Evolutionary conservation across 106 monocot genomes (phyloP).

Genomic region (Dendrobium chrysotoxum): DNA sequence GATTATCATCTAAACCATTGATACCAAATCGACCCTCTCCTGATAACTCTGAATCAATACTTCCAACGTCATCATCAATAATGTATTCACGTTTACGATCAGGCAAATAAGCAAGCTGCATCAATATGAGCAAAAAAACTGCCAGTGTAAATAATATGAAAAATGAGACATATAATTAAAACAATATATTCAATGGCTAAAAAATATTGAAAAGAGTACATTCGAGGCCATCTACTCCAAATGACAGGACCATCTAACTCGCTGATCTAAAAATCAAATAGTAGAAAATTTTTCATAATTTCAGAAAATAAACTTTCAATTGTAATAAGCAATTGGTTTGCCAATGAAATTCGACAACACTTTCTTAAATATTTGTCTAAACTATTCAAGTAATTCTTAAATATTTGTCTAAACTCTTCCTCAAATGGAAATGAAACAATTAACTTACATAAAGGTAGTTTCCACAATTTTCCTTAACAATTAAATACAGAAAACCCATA

Average conservation of each 20-base stretch:
- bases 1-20: constrained; percentile 34
- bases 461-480: background rate
- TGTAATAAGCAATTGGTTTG: background rate
- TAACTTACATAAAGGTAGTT: background rate
- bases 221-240: background rate
- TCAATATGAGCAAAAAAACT: background rate
- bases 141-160: background rate
- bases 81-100: constrained; percentile 66
- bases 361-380: background rate
- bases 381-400: background rate
- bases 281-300: background rate
- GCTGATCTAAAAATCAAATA: background rate
- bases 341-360: background rate
- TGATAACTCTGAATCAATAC: constrained; percentile 73
- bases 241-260: background rate
- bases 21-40: constrained; percentile 46
- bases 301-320: background rate
- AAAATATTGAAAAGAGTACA: background rate
- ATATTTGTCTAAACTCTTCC: background rate
- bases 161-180: background rate
- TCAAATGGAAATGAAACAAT: background rate
- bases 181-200: background rate
- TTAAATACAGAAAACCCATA: background rate
- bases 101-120: constrained; percentile 90
- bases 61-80: constrained; percentile 61